A percentile compares a stretch with the other conserved stretches of the same genome.
Evolutionary conservation across 345 rosid genomes (phyloP).

Genomic region (Acer campestre): DNA sequence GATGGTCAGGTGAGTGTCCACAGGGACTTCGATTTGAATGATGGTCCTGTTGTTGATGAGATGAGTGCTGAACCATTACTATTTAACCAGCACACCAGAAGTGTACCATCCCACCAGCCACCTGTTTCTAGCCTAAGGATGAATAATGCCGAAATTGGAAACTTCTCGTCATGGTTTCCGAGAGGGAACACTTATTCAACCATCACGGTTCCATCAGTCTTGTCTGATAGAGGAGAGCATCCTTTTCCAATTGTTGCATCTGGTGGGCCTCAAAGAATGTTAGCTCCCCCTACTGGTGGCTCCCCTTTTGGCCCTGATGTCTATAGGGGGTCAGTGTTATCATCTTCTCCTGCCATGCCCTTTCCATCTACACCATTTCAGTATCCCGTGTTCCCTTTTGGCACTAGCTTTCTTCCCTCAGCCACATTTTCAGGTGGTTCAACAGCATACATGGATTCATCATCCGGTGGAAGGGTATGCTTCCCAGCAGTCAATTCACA

Average conservation of each 20-base stretch:
- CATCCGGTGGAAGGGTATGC: slow-evolving; percentile 62
- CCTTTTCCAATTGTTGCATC: slow-evolving; percentile 55
- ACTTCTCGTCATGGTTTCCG: slow-evolving; percentile 71
- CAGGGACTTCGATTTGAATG: slow-evolving; percentile 86
- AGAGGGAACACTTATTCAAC: slow-evolving; percentile 55
- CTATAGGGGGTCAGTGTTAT: slow-evolving; percentile 66
- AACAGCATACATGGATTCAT: slow-evolving; percentile 66
- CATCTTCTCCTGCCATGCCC: slow-evolving; percentile 78
- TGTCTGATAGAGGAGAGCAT: slow-evolving; percentile 75
- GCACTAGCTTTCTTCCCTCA: slow-evolving; percentile 56
- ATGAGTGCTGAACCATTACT: slow-evolving; percentile 47
- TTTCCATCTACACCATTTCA: slow-evolving; percentile 68
- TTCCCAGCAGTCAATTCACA: slow-evolving; percentile 71
- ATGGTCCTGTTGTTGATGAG: slow-evolving; percentile 76
- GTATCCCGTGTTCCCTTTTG: slow-evolving; percentile 70
- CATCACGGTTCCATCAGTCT: slow-evolving; percentile 54
- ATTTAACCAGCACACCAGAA: slow-evolving; percentile 46
- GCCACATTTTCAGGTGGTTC: slow-evolving; percentile 69
- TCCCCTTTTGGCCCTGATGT: slow-evolving; percentile 62
- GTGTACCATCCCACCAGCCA: slow-evolving; percentile 57
- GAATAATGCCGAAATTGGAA: slow-evolving; percentile 54
- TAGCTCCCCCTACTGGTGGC: slow-evolving; percentile 54
- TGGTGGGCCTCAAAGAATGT: slow-evolving; percentile 64
- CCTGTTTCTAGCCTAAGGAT: slow-evolving; percentile 48
- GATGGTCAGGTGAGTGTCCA: slow-evolving; percentile 40